phyloP scores from a whole-genome alignment of 2,329 filamentous ascomycete genomes.

The Ascochyta viciae-villosae region DNA sequence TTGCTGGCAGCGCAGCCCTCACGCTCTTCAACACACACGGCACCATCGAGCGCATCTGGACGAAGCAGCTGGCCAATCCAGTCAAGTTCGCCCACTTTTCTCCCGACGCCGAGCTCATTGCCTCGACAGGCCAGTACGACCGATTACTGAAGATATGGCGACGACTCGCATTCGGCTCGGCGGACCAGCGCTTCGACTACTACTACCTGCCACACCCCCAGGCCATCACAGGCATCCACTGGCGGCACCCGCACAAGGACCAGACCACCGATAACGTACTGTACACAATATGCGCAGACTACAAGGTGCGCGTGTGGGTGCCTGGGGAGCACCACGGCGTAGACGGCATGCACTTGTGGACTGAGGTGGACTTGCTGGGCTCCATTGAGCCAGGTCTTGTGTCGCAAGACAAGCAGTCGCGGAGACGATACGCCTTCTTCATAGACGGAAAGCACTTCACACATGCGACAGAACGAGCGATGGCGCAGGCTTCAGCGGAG shows the following conservation, averaged over 20 bases:
- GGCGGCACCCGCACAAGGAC: constrained; percentile 79
- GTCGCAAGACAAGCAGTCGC: constrained; percentile 47
- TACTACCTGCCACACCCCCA: constrained; percentile 87
- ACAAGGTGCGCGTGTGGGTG: constrained; percentile 82
- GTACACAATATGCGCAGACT: constrained; percentile 87
- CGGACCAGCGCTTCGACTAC: constrained; percentile 87
- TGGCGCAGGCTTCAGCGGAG: constrained; percentile 66
- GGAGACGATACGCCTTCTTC: constrained; percentile 75
- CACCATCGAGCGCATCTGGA: constrained; percentile 71
- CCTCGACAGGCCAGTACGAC: constrained; percentile 79
- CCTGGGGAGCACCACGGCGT: constrained; percentile 74
- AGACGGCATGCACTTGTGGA: constrained; percentile 80
- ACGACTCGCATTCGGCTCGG: constrained; percentile 79
- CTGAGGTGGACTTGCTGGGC: constrained; percentile 75
- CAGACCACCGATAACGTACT: constrained; percentile 85
- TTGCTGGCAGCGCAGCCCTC: constrained; percentile 75
- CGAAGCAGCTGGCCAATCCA: constrained; percentile 73
- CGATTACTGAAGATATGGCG: constrained; percentile 92
- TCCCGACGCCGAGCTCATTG: constrained; percentile 86
- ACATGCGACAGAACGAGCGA: constrained; percentile 76
- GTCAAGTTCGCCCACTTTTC: constrained; percentile 80
- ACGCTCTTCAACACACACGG: constrained; percentile 70
- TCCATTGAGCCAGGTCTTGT: constrained; percentile 68
- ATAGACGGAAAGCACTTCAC: constrained; percentile 83
- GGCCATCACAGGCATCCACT: constrained; percentile 81